A percentile compares a stretch with the other conserved stretches of the same genome.
These are phyloP conservation scores for Arctostaphylos glauca DNA, from an alignment of 148 eudicot species.

Conservation along the genomic window DNA sequence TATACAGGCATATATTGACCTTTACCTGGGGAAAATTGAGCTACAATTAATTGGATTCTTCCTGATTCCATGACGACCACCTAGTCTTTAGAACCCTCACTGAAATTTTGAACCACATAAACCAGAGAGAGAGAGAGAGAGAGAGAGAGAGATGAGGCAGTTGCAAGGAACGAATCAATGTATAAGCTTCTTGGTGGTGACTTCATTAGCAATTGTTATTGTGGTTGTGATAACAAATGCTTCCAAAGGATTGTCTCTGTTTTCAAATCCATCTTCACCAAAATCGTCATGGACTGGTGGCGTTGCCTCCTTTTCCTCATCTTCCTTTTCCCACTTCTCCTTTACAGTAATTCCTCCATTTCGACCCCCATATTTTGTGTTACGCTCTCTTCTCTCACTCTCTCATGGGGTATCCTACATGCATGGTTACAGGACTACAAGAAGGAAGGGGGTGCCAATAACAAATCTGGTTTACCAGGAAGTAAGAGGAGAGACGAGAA, in stretches of 20 bases:
- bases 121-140: neutral
- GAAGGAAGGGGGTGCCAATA: neutral
- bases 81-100: neutral
- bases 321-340: neutral
- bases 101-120: neutral
- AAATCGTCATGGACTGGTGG: neutral
- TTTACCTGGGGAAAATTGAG: neutral
- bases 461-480: neutral
- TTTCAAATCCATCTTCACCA: neutral
- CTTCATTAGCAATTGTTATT: neutral
- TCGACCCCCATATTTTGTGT: neutral
- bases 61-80: neutral
- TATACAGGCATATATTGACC: neutral
- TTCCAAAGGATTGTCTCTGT: slow-evolving; percentile 6
- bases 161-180: neutral
- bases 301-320: neutral
- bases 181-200: neutral
- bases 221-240: neutral
- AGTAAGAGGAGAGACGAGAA: neutral
- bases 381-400: neutral
- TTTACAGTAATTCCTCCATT: neutral
- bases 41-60: neutral
- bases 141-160: neutral
- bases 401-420: neutral
- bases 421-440: neutral